Conservation (phyloP, 2,329 filamentous ascomycete genomes). For the Catunica adiposa region DNA sequence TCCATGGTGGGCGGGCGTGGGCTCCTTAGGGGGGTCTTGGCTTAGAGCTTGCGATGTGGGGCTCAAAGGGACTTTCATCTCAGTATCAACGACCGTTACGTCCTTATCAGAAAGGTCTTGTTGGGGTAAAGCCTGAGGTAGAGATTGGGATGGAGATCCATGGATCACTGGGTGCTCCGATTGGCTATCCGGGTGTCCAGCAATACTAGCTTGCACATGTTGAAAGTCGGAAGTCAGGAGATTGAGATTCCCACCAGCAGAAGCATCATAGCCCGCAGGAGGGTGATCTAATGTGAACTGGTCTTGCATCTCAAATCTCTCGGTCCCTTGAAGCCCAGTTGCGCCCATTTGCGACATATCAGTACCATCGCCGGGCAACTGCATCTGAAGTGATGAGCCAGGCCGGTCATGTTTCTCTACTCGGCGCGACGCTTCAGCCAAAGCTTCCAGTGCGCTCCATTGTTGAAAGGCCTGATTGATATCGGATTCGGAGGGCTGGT, state of each 20-base stretch:
- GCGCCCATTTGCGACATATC: conserved; percentile 9
- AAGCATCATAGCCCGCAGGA: conserved; percentile 31
- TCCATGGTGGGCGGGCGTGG: conserved; percentile 4
- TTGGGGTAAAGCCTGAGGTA: not conserved
- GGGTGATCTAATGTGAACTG: conserved; percentile 43
- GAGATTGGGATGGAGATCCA: not conserved
- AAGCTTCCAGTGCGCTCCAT: conserved; percentile 68
- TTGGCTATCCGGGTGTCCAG: not conserved
- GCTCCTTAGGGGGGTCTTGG: not conserved
- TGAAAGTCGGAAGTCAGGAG: conserved; percentile 11
- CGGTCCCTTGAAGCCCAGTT: conserved; percentile 15
- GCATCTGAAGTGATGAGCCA: conserved; percentile 20
- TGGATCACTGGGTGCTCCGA: not conserved
- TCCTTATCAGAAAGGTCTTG: not conserved
- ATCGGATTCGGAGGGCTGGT: conserved; percentile 10
- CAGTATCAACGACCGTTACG: not conserved
- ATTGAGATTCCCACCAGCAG: conserved; percentile 14
- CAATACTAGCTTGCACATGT: not conserved
- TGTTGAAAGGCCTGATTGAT: conserved; percentile 31
- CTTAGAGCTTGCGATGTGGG: conserved; percentile 2
- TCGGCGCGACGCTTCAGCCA: conserved; percentile 75
- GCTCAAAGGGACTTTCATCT: not conserved
- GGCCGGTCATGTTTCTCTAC: conserved; percentile 41
- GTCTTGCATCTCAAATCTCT: conserved; percentile 38
- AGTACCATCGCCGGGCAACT: not conserved